A percentile compares a stretch with the other conserved stretches of the same genome.
These are phyloP conservation scores for Phytophthora sansomeana DNA, from an alignment of 352 stramenopile species.

Conservation along the genomic window DNA sequence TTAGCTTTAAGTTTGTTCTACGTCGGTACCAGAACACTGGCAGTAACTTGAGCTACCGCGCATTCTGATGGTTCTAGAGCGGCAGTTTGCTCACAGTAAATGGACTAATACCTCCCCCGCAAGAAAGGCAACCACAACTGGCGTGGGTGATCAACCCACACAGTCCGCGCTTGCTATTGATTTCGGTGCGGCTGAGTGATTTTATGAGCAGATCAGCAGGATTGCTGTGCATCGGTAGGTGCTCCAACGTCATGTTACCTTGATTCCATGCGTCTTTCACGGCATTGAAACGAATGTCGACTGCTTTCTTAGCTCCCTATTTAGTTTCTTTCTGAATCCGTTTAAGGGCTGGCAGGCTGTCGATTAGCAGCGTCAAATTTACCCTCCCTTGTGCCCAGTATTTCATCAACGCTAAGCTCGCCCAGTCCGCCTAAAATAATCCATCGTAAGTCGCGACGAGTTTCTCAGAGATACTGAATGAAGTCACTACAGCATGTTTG, in stretches of 20 bases:
- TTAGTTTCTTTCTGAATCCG: slow-evolving; percentile 2
- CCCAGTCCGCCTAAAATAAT: not conserved
- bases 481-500: slow-evolving; percentile 36
- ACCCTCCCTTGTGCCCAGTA: too few species aligned
- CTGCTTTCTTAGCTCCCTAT: slow-evolving; percentile 15
- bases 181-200: not conserved
- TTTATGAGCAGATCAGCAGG: not conserved
- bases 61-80: too few species aligned
- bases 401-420: not conserved
- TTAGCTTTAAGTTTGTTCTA: too few species aligned
- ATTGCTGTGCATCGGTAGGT: not conserved
- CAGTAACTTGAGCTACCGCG: too few species aligned
- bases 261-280: slow-evolving; percentile 22
- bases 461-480: slow-evolving; percentile 17
- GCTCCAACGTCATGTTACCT: not conserved
- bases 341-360: slow-evolving; percentile 8
- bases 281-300: slow-evolving; percentile 24
- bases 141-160: too few species aligned
- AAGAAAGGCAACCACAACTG: too few species aligned
- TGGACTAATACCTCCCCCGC: too few species aligned
- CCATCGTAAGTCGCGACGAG: not conserved
- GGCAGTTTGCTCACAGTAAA: too few species aligned
- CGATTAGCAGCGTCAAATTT: slow-evolving; percentile 15
- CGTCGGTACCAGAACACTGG: too few species aligned
- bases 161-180: not conserved